These are phyloP conservation scores for Rhizopogon sp. DNA, from an alignment of 768 basidiomycete genomes.

Conservation along the genomic window DNA sequence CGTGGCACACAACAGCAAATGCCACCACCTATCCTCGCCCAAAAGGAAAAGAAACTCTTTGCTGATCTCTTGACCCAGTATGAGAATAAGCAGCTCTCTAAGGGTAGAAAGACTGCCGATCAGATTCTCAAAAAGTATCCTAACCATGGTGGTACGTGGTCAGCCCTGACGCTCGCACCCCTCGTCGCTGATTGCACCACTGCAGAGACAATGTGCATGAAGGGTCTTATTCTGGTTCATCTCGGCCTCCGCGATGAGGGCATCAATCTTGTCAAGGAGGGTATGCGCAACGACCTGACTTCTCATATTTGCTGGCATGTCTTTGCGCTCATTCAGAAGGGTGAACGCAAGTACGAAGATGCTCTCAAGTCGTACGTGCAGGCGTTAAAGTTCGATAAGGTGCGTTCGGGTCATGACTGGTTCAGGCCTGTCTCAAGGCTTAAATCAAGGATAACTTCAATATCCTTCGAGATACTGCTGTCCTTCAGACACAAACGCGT, in stretches of 20 bases:
- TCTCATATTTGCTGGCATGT: constrained; percentile 99
- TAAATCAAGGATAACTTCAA: constrained; percentile 81
- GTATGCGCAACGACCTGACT: constrained; percentile 71
- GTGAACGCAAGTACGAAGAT: constrained; percentile 92
- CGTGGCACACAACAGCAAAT: constrained; percentile 6
- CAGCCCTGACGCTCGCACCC: neutral
- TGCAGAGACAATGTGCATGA: constrained; percentile 93
- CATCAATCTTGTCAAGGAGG: constrained; percentile 78
- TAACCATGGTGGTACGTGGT: constrained; percentile 83
- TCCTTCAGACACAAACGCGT: constrained; percentile 84
- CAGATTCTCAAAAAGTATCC: constrained; percentile 94
- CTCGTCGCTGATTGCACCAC: neutral
- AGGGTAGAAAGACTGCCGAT: constrained; percentile 87
- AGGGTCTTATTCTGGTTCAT: constrained; percentile 81
- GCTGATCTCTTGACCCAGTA: constrained; percentile 83
- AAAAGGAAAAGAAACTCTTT: constrained; percentile 83
- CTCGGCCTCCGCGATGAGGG: constrained; percentile 80
- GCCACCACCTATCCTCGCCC: constrained; percentile 43
- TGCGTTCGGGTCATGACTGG: constrained; percentile 30
- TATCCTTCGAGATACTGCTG: constrained; percentile 85
- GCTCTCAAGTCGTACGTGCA: constrained; percentile 90
- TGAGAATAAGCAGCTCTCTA: constrained; percentile 84
- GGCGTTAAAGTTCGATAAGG: constrained; percentile 86
- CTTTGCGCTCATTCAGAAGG: constrained; percentile 90
- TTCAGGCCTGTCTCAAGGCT: constrained; percentile 2